A percentile compares a stretch with the other conserved stretches of the same genome.
phyloP scores from a whole-genome alignment of 805 yeast species.

The Monosporozyma yasuniensis region DNA sequence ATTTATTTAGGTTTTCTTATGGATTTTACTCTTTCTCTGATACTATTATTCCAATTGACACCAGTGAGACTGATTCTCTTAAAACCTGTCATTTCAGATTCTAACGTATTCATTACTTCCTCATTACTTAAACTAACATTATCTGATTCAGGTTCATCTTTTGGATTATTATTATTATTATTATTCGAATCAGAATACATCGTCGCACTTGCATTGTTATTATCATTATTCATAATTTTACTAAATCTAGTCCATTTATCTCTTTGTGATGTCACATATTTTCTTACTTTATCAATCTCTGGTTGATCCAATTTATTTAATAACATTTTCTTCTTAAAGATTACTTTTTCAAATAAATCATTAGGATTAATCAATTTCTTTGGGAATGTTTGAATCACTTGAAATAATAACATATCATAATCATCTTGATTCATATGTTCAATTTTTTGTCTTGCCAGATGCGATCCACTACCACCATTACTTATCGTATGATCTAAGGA shows the following conservation, averaged over 20 bases:
- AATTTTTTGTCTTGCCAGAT: neutral
- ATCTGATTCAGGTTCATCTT: neutral
- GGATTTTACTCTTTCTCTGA: slow-evolving; percentile 44
- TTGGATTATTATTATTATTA: neutral
- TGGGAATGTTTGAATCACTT: slow-evolving; percentile 77
- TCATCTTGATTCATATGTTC: slow-evolving; percentile 16
- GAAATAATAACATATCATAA: slow-evolving; percentile 61
- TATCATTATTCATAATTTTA: neutral
- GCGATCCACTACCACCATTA: neutral
- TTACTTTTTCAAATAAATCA: slow-evolving; percentile 48
- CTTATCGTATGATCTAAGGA: neutral
- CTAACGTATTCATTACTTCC: slow-evolving; percentile 27
- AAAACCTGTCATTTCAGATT: slow-evolving; percentile 35
- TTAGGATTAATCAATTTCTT: slow-evolving; percentile 60
- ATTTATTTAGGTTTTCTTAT: slow-evolving; percentile 7
- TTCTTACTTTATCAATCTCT: slow-evolving; percentile 67
- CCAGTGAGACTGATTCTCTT: slow-evolving; percentile 33
- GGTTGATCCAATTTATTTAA: slow-evolving; percentile 70
- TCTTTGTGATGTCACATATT: slow-evolving; percentile 63
- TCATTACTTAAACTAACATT: slow-evolving; percentile 15
- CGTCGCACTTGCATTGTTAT: neutral
- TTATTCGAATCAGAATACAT: neutral
- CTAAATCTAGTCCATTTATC: slow-evolving; percentile 7
- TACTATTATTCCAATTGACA: slow-evolving; percentile 51
- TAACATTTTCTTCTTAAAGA: slow-evolving; percentile 62